These are phyloP conservation scores for Reutealis trisperma DNA, from an alignment of 345 rosid genomes.

Conservation along the genomic window DNA sequence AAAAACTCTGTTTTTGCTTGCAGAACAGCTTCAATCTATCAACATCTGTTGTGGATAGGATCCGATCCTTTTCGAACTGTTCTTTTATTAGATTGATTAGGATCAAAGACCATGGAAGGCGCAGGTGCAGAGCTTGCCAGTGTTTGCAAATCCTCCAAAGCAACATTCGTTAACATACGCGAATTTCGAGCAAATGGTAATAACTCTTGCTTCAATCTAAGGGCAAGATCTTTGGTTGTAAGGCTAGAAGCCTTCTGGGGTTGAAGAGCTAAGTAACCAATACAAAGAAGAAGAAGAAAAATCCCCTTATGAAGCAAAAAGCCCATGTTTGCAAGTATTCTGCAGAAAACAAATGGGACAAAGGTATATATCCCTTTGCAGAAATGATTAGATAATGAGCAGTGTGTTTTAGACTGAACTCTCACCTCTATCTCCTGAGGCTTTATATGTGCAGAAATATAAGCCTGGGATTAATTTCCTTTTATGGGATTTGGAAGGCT, in stretches of 20 bases:
- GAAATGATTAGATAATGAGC: conserved; percentile 19
- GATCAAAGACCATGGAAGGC: conserved; percentile 56
- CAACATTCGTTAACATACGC: conserved; percentile 43
- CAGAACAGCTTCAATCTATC: conserved; percentile 25
- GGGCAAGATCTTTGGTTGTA: conserved; percentile 39
- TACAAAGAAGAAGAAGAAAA: conserved; percentile 45
- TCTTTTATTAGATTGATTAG: conserved; percentile 66
- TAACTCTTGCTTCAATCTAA: conserved; percentile 40
- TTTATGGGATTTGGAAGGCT: conserved; percentile 40
- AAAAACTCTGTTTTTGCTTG: conserved; percentile 11
- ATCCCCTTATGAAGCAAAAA: conserved; percentile 30
- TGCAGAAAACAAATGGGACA: conserved; percentile 13
- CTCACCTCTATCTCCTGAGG: conserved; percentile 3
- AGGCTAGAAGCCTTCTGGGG: conserved; percentile 40
- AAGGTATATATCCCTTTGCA: conserved; percentile 13
- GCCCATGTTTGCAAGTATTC: conserved; percentile 40
- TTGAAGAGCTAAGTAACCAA: conserved; percentile 39
- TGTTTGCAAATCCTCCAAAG: conserved; percentile 32
- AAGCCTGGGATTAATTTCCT: conserved; percentile 22
- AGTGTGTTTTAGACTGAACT: conserved; percentile 25
- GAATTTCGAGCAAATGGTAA: conserved; percentile 31
- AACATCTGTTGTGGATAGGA: conserved; percentile 88
- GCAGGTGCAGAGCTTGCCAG: conserved; percentile 45
- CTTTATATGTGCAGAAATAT: conserved; percentile 35
- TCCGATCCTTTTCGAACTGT: conserved; percentile 71